Evolutionary conservation across 305 asterid genomes (phyloP).

Genomic region (Striga hermonthica): DNA sequence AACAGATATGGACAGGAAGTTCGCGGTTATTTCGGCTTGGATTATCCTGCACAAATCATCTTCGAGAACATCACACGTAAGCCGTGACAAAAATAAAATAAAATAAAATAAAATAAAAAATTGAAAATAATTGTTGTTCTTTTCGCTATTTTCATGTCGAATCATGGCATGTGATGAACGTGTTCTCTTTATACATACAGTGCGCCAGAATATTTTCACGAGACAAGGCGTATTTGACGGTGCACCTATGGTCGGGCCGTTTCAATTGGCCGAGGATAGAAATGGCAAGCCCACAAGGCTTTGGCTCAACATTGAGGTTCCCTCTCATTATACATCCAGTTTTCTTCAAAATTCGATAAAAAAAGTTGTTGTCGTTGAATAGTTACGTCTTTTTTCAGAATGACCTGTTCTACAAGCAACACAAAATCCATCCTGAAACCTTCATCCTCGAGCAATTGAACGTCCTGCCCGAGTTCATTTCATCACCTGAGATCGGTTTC

Average conservation of each 20-base stretch:
- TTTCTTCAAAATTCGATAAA: background rate
- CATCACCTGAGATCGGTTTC: slow-evolving; percentile 94
- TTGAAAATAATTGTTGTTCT: too few species aligned
- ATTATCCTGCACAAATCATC: slow-evolving; percentile 40
- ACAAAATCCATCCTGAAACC: slow-evolving; percentile 45
- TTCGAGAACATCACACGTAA: slow-evolving; percentile 47
- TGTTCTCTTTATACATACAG: slow-evolving; percentile 29
- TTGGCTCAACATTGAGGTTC: slow-evolving; percentile 73
- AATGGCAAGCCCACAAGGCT: slow-evolving; percentile 37
- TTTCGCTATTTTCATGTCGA: background rate
- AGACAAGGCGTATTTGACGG: slow-evolving; percentile 45
- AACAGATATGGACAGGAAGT: slow-evolving; percentile 45
- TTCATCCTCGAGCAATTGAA: slow-evolving; percentile 36
- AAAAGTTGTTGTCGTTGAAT: background rate
- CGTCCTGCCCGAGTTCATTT: slow-evolving; percentile 61
- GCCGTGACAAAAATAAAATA: slow-evolving; percentile 22
- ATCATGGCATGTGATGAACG: background rate
- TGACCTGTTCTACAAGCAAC: slow-evolving; percentile 61
- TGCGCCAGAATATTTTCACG: slow-evolving; percentile 44
- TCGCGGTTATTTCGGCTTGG: slow-evolving; percentile 65
- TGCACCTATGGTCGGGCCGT: slow-evolving; percentile 33
- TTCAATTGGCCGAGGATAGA: slow-evolving; percentile 26
- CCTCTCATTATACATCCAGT: slow-evolving; percentile 1
- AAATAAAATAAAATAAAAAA: background rate
- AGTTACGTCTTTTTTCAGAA: slow-evolving; percentile 45